Evolutionary conservation across 441 rosid species (phyloP), one percentile per base, ranked within the genome.

Genomic region (Gossypium gossypioides): DNA sequence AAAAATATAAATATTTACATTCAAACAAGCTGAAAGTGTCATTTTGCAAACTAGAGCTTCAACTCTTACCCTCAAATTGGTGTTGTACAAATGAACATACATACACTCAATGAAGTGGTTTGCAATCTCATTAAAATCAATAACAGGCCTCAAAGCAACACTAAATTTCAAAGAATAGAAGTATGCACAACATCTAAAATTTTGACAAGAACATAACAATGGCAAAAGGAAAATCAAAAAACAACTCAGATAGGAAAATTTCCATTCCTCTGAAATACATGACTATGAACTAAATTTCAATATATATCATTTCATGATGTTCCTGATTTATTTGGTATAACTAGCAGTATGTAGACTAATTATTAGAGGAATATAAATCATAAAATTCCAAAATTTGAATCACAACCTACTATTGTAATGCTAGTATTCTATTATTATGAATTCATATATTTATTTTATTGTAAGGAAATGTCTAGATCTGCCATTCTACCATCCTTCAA

Each of bases 91-190:
- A 74, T 90, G 96, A 74, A 92, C 96, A 79, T 83, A 95, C 65
- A 92, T 86, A 67, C 98, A 91, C 86, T 95, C 95, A 5, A 87
- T 71, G 77, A 95, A 95, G 79, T 95, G 98, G 82, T 81, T 79
- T 25, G 91, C 78, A 69, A 95, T 83, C 89, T 95, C 98, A 78
- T 92, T 50, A 15, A 6, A 50, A 50, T n/a, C 0, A 15, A 80
- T 80, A 70, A 95, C 76, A 74, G 90, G 89, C 96, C 97, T 95
- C 86, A 66, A 81, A 82, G 69, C 67, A 77, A 76, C 9, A 67
- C 6, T 44, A 25, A 76, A 44, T 13, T 37, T 54, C 13, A 21
- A 65, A 68, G 46, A 32, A 71, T 50, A 82, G 73, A 79, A 56
- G 58, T 60, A 74, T 7, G 18, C 29, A 50, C 50, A 27, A 68